Evolutionary conservation across 345 rosid species (phyloP).

Genomic region (Aegle marmelos): DNA sequence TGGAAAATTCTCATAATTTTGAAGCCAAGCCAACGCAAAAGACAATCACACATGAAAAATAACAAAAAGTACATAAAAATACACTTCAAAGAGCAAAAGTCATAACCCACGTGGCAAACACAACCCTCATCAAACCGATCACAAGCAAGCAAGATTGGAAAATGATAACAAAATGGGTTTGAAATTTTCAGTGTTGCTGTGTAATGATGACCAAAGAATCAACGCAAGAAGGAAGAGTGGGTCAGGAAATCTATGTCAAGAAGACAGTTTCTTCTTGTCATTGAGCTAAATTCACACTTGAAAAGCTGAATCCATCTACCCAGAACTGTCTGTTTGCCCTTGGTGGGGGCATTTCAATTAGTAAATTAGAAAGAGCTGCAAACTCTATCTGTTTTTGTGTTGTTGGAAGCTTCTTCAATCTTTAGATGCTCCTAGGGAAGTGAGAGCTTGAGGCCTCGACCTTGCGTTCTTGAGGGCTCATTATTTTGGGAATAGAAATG

Average conservation of each 20-base stretch:
- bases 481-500: slow-evolving; percentile 5
- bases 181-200: slow-evolving; percentile 34
- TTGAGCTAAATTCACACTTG: slow-evolving; percentile 7
- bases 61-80: not conserved
- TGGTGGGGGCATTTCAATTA: slow-evolving; percentile 24
- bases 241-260: slow-evolving; percentile 33
- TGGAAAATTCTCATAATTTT: not conserved
- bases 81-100: not conserved
- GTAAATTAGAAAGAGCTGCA: slow-evolving; percentile 2
- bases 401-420: slow-evolving; percentile 40
- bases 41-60: slow-evolving; percentile 17
- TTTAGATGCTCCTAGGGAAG: slow-evolving; percentile 29
- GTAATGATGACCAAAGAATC: slow-evolving; percentile 6
- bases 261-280: slow-evolving; percentile 21
- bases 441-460: slow-evolving; percentile 14
- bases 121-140: slow-evolving; percentile 1
- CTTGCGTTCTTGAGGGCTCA: not conserved
- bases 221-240: not conserved
- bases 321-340: slow-evolving; percentile 39
- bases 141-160: slow-evolving; percentile 1
- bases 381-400: slow-evolving; percentile 24
- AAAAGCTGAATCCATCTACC: slow-evolving; percentile 37
- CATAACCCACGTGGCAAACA: slow-evolving; percentile 10
- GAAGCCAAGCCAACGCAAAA: slow-evolving; percentile 16
- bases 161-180: slow-evolving; percentile 1